These are phyloP conservation scores for Kodamaea laetipori DNA, from an alignment of 805 yeast genomes.

Conservation along the genomic window DNA sequence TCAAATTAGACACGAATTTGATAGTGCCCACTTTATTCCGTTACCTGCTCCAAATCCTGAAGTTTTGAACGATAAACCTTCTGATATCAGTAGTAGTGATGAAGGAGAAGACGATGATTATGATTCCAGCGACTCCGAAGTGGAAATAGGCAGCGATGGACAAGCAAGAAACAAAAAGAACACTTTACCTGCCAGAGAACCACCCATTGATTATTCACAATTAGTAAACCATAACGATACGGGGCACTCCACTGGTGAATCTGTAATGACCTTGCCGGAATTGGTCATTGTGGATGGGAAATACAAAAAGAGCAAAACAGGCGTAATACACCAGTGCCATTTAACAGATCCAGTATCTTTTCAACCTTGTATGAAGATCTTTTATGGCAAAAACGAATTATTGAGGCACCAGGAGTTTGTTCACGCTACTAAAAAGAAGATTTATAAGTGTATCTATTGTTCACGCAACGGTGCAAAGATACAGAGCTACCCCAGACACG, in stretches of 20 bases:
- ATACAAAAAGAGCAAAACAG: slow-evolving; percentile 22
- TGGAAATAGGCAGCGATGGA: slow-evolving; percentile 1
- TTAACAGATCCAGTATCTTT: slow-evolving; percentile 35
- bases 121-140: slow-evolving; percentile 1
- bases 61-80: slow-evolving; percentile 16
- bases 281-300: slow-evolving; percentile 15
- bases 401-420: slow-evolving; percentile 49
- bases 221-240: background rate
- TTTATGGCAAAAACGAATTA: slow-evolving; percentile 47
- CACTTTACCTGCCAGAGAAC: background rate
- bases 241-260: slow-evolving; percentile 1
- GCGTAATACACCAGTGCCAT: slow-evolving; percentile 45
- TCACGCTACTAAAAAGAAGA: slow-evolving; percentile 45
- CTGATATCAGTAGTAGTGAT: slow-evolving; percentile 19
- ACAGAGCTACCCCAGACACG: slow-evolving; percentile 47
- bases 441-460: slow-evolving; percentile 45
- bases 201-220: background rate
- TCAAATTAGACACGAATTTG: background rate
- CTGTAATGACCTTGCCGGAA: slow-evolving; percentile 12
- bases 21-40: background rate
- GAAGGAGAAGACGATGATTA: slow-evolving; percentile 14
- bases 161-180: background rate
- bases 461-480: slow-evolving; percentile 34
- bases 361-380: slow-evolving; percentile 40
- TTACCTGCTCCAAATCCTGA: slow-evolving; percentile 4